These are phyloP conservation scores for Acanthamoeba healyi DNA, from an alignment of 208 protist genomes.

Conservation along the genomic window DNA sequence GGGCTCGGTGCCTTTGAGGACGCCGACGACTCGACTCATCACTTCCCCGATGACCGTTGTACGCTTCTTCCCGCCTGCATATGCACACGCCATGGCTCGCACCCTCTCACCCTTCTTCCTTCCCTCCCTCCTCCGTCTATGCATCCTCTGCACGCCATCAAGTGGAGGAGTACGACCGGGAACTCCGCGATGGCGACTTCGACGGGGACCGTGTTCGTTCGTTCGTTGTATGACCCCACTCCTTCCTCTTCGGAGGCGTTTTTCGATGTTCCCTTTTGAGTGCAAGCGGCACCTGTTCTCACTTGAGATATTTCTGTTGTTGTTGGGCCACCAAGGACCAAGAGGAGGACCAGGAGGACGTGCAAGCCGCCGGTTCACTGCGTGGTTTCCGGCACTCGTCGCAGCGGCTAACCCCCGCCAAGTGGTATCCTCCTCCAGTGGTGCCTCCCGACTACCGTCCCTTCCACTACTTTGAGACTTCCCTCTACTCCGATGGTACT, in stretches of 20 bases:
- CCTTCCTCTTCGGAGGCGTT: too few relatives aligned
- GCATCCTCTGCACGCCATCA: background rate
- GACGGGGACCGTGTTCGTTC: background rate
- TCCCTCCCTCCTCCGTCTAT: background rate
- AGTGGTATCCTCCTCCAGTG: slow-evolving; percentile 26
- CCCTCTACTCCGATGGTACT: slow-evolving; percentile 69
- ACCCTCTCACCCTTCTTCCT: background rate
- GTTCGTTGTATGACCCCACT: too few relatives aligned
- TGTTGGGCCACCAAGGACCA: background rate
- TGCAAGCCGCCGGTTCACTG: background rate
- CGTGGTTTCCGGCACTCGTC: background rate
- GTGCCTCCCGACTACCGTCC: slow-evolving; percentile 24
- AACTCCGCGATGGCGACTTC: background rate
- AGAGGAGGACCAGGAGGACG: background rate
- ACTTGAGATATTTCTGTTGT: too few relatives aligned
- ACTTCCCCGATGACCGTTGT: slow-evolving; percentile 1
- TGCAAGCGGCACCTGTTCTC: too few relatives aligned
- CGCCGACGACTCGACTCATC: background rate
- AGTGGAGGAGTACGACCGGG: slow-evolving; percentile 54
- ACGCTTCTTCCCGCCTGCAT: background rate
- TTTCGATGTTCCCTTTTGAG: too few relatives aligned
- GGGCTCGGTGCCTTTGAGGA: slow-evolving; percentile 56
- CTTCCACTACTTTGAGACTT: slow-evolving; percentile 55
- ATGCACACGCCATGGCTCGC: background rate
- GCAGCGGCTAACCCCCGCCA: background rate